Evolutionary conservation across 2,329 filamentous ascomycete species (phyloP), one percentile per base, ranked within the genome.

Genomic region (Arthrobotrys iridis): DNA sequence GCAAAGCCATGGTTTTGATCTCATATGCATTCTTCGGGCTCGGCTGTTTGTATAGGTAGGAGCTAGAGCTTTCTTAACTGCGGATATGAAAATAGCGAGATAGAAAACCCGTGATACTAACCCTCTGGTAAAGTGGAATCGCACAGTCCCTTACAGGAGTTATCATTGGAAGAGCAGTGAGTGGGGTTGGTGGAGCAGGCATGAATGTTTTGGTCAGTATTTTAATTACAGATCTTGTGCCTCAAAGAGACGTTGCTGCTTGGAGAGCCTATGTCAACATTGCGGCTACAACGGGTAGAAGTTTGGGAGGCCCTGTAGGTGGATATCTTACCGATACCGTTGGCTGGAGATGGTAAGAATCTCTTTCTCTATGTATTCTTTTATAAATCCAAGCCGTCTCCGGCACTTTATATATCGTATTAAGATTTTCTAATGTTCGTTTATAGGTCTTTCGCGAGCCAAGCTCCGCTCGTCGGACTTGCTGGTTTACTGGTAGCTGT

Each of bases 281-380:
- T 0, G 83, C 85, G 8, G 83, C 85, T 8, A 87, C 86, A 0
- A 82, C 83, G 1, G 86, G 85, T 1, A 82, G 86, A 35, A 86
- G 85, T 46, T 78, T 87, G 0, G 86, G 86, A 1, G 86, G 85
- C 0, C 86, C 86, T 2, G 67, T 89, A 0, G 89, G 89, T 0
- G 89, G 89, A 1, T 86, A 84, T 78, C 80, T 90, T 1, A 86
- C 88, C 0, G 87, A 90, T 77, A 84, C 85, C 0, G 84, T 90
- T 10, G 89, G 89, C 13, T 91, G 89, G 89, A 83, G 89, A 80
- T 89, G 88, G 88, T 87, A 77, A 76, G 82, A 43, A n/a, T 4
- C n/a, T 4, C 18, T 7, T n/a, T n/a, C n/a, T 46, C 30, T 33
- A 52, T 15, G 2, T 13, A 26, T 45, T 40, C 20, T 6, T 48